Percentiles rank a stretch among this genome's conserved stretches.
phyloP scores from a whole-genome alignment of 441 rosid genomes.

The Erodium texanum region DNA sequence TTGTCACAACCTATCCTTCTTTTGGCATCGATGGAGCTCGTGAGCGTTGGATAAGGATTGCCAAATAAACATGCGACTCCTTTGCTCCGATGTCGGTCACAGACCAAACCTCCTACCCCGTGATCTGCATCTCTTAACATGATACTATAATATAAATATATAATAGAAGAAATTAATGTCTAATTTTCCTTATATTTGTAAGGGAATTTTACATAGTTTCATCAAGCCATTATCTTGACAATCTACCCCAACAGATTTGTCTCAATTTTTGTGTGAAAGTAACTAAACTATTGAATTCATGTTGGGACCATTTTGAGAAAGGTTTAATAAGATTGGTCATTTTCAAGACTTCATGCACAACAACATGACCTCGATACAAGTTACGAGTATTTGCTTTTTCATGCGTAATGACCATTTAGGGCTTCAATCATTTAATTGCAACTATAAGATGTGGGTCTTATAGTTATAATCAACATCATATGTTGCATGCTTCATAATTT shows the following conservation, averaged over 20 bases:
- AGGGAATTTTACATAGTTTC: neutral
- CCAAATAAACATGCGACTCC: too few species aligned
- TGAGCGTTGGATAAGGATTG: too few species aligned
- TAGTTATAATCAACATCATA: neutral
- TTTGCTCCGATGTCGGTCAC: too few species aligned
- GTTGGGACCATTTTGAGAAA: neutral
- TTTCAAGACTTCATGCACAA: neutral
- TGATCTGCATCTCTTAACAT: too few species aligned
- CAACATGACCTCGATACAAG: neutral
- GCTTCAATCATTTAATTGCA: neutral
- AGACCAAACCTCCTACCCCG: too few species aligned
- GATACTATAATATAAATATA: too few species aligned
- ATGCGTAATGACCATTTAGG: slow-evolving; percentile 2
- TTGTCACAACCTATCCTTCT: too few species aligned
- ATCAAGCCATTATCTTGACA: neutral
- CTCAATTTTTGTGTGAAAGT: neutral
- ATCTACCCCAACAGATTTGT: neutral
- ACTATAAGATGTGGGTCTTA: neutral
- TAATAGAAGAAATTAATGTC: too few species aligned
- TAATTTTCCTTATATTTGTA: too few species aligned
- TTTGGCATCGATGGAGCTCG: too few species aligned
- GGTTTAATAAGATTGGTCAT: slow-evolving; percentile 1
- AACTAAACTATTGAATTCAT: neutral
- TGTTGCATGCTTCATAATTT: neutral
- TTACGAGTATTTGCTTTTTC: neutral